Base-by-base conservation (phyloP, 768 basidiomycete species). In the Mycena rebaudengoi region DNA sequence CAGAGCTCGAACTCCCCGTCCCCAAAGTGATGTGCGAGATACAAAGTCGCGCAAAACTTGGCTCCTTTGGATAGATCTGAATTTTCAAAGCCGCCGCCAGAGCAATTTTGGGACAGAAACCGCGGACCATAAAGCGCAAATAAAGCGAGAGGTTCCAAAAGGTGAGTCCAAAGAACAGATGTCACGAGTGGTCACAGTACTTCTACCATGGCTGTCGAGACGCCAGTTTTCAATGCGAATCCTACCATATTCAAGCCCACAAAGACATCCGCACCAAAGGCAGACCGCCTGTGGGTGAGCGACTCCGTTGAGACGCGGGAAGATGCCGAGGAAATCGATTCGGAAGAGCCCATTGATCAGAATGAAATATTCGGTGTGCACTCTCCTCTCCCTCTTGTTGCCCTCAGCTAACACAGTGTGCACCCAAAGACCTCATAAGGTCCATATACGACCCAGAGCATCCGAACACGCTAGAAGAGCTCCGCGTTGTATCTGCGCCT, bases 391-490 rank as follows among this genome's bases (percentile, higher is more conserved):
- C 29, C 41, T 14, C 55, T 46, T 40, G 13, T 35, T 30, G 18
- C 5, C 20, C 10, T 43, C 25, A 30, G 29, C 20, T 28, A 48
- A 50, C 11, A 59, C n/a, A 44, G 58, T 39, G 62, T n/a, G 11
- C 33, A 11, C 29, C n/a, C 7, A 13, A 66, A 98, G 97, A 98
- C 67, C 85, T 99, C 20, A 91, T 99, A 54, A 87, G 96, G 59
- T 91, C 89, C 4, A 98, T 99, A 44, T 91, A 91, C 53, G 97
- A 98, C 72, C 97, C 97, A 2, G 98, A 99, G 73, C 96, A 99
- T 76, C 94, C 95, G 5, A 91, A 91, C 71, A 92, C 91, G 18
- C 85, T 99, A 45, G 98, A 99, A 73, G 95, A 98, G 73, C 89
- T 99, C 10, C 90, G 93, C 23, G 98, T 99, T 35, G 96, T 99